Conservation (phyloP, 371 early-diverging fungal species). For the Mucor ambiguus region DNA sequence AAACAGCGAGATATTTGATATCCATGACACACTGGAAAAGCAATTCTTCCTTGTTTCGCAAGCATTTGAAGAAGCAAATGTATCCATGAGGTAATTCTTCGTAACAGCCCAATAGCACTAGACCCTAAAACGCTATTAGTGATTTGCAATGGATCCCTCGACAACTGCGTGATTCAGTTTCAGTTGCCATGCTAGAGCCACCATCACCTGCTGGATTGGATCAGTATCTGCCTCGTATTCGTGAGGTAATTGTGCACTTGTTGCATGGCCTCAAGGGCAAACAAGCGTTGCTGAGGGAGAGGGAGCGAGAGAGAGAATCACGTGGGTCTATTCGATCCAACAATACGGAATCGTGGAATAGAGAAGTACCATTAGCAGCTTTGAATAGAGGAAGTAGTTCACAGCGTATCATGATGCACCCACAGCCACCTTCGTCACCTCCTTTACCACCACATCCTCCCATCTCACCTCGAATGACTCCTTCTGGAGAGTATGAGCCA, state of each 20-base stretch:
- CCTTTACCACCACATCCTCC: slow-evolving; percentile 16
- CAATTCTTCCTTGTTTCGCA: slow-evolving; percentile 62
- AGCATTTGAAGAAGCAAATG: slow-evolving; percentile 56
- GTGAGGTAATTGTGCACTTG: slow-evolving; percentile 64
- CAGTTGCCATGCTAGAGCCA: slow-evolving; percentile 55
- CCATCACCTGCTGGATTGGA: slow-evolving; percentile 59
- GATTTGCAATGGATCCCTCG: slow-evolving; percentile 62
- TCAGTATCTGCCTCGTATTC: slow-evolving; percentile 60
- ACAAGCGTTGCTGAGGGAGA: slow-evolving; percentile 55
- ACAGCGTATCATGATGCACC: slow-evolving; percentile 30
- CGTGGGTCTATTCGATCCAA: slow-evolving; percentile 24
- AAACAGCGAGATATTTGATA: slow-evolving; percentile 56
- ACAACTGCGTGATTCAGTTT: slow-evolving; percentile 56
- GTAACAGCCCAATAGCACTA: not conserved
- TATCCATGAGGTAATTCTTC: slow-evolving; percentile 53
- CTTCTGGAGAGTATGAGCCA: slow-evolving; percentile 40
- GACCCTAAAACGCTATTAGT: slow-evolving; percentile 29
- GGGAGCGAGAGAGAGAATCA: slow-evolving; percentile 23
- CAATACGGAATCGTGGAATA: slow-evolving; percentile 35
- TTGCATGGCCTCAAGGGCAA: slow-evolving; percentile 65
- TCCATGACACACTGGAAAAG: slow-evolving; percentile 56
- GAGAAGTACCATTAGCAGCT: slow-evolving; percentile 45
- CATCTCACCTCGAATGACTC: slow-evolving; percentile 23
- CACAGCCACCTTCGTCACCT: slow-evolving; percentile 14
- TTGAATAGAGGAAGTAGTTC: slow-evolving; percentile 31